Conservation (phyloP, 2,329 filamentous ascomycete species). For the Aspergillus aculeatinus region DNA sequence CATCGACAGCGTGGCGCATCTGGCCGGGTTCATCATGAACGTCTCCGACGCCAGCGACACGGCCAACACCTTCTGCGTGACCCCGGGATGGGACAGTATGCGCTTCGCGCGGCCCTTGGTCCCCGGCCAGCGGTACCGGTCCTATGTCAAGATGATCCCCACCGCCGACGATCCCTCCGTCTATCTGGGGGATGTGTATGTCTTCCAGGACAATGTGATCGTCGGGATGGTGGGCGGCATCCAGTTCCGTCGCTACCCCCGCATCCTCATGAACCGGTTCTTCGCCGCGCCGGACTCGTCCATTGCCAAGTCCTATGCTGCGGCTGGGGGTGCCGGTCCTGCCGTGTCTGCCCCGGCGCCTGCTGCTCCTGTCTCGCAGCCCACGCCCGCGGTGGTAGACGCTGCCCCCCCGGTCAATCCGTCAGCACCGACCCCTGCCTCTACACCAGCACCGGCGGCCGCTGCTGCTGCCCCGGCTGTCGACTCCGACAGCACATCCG, state of each 20-base stretch:
- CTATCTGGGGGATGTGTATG: constrained; percentile 43
- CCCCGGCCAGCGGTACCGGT: constrained; percentile 26
- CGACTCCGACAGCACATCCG: constrained; percentile 2
- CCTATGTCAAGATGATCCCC: constrained; percentile 34
- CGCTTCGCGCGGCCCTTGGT: constrained; percentile 27
- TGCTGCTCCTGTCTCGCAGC: background rate
- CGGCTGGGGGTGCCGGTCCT: background rate
- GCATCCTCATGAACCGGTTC: constrained; percentile 21
- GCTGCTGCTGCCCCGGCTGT: background rate
- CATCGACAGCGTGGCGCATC: constrained; percentile 14
- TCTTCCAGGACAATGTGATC: constrained; percentile 35
- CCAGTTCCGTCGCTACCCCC: constrained; percentile 36
- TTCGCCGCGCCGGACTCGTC: constrained; percentile 15
- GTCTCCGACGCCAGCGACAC: constrained; percentile 8
- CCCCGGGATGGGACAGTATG: constrained; percentile 17
- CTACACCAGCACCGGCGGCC: background rate
- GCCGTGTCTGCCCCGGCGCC: background rate
- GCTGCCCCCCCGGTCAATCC: background rate
- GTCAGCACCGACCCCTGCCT: background rate
- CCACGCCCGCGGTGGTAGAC: background rate
- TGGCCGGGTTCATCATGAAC: constrained; percentile 14
- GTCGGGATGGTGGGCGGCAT: constrained; percentile 34
- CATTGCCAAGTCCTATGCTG: background rate
- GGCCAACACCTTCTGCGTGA: constrained; percentile 8
- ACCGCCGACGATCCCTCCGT: constrained; percentile 29